Percentiles rank a stretch among this genome's conserved stretches.
These are phyloP conservation scores for Lichtheimia ramosa DNA, from an alignment of 371 early-diverging fungal genomes.

Conservation along the genomic window DNA sequence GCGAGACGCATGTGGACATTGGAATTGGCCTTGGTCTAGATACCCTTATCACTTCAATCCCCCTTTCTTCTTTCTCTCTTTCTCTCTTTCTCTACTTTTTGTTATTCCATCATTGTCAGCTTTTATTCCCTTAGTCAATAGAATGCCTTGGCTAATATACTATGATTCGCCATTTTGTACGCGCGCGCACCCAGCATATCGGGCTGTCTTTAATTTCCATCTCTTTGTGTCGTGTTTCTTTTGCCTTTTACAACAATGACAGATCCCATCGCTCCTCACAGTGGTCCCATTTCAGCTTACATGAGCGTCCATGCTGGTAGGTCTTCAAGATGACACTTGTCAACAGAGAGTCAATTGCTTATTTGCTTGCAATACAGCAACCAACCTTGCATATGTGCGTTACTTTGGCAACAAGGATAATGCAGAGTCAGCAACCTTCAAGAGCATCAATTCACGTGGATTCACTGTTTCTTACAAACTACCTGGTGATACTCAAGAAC, in stretches of 20 bases:
- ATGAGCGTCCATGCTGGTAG: slow-evolving; percentile 49
- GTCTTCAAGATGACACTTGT: background rate
- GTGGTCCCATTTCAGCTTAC: slow-evolving; percentile 45
- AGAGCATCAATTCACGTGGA: slow-evolving; percentile 30
- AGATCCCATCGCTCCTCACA: slow-evolving; percentile 47
- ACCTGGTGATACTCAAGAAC: slow-evolving; percentile 13
- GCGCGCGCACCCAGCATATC: too few species aligned
- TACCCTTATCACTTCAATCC: slow-evolving; percentile 4
- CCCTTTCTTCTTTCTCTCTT: too few species aligned
- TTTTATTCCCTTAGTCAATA: slow-evolving; percentile 1
- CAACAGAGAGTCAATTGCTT: background rate
- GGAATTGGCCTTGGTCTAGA: slow-evolving; percentile 75
- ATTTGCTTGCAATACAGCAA: slow-evolving; percentile 23
- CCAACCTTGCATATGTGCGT: slow-evolving; percentile 46
- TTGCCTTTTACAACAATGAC: slow-evolving; percentile 1
- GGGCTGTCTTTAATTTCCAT: too few species aligned
- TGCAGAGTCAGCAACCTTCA: slow-evolving; percentile 41
- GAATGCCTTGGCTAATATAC: slow-evolving; percentile 2
- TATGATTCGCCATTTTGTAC: background rate
- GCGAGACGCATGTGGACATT: slow-evolving; percentile 84
- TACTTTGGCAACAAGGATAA: slow-evolving; percentile 34
- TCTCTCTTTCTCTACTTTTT: background rate
- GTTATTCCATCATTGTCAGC: background rate
- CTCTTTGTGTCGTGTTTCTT: background rate
- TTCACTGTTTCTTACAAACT: slow-evolving; percentile 30